Evolutionary conservation across 176 grass and related monocot species (phyloP), one percentile per base, ranked within the genome.

Genomic region (Zoysia pacifica): DNA sequence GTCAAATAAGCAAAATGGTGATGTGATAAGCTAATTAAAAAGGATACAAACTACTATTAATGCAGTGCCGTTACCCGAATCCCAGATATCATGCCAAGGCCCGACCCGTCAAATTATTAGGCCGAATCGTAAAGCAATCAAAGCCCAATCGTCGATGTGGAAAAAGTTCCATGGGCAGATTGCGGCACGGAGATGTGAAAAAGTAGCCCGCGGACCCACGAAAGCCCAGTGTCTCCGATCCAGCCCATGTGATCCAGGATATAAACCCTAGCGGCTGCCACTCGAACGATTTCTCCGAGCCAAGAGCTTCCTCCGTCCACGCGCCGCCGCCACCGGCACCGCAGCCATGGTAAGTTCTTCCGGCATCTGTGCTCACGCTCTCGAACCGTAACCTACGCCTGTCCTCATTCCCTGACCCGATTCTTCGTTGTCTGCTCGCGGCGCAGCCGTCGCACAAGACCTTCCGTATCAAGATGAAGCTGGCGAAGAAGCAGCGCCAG

Each of bases 401-500:
- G 18, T 72, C 35, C 8, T 12, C 6, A 2, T n/a, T 1, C 14
- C 0, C 45, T 62, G 62, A 81, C 83, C 48, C 0, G 1, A 72
- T 69, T 65, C 3, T 68, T 19, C 3, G 62, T 12, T 28, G 5
- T 16, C 14, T 3, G 14, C 9, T 58, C 50, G 39, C 67, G 6
- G 9, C 62, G 19, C 74, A 97, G 93, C 93, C 93, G 70, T 97
- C 93, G 40, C 93, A 93, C 91, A 97, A 97, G 91, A 93, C 93
- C 72, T 97, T 97, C 86, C 79, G 36, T 77, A 91, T 97, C 83
- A 97, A 97, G 88, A 87, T 89, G 86, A 97, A 97, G 86, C 83
- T 93, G 86, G 93, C 90, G 50, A 93, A 93, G 91, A 97, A 93
- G 88, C 81, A 85, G 93, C 85, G 93, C 77, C 93, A 97, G 91